Evolutionary conservation across 495 filamentous ascomycete species (phyloP).

Genomic region (Podospora didyma): DNA sequence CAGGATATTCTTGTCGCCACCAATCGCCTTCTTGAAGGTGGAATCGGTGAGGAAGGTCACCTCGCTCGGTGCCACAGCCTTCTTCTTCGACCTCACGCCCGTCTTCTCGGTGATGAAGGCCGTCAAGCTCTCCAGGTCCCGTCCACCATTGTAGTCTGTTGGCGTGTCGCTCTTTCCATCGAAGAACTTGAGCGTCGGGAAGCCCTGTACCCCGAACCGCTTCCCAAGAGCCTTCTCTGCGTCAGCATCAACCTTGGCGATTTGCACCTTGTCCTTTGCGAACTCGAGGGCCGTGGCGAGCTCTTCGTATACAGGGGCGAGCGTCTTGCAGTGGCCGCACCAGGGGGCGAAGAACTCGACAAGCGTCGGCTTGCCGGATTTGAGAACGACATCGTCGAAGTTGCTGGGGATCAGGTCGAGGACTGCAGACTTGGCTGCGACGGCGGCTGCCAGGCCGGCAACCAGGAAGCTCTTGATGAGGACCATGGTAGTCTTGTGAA

Average conservation of each 20-base stretch:
- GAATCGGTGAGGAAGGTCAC: conserved; percentile 77
- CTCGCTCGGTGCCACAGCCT: conserved; percentile 60
- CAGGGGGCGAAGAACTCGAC: conserved; percentile 99
- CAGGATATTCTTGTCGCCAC: conserved; percentile 82
- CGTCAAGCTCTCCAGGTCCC: conserved; percentile 82
- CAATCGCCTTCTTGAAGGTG: conserved; percentile 72
- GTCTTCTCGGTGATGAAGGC: conserved; percentile 86
- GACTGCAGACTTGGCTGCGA: conserved; percentile 60
- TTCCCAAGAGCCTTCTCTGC: conserved; percentile 77
- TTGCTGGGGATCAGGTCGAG: conserved; percentile 83
- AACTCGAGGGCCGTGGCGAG: conserved; percentile 70
- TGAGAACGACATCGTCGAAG: conserved; percentile 83
- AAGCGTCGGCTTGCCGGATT: conserved; percentile 90
- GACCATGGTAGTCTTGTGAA: conserved; percentile 34
- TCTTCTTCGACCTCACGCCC: conserved; percentile 70
- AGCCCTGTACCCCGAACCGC: conserved; percentile 85
- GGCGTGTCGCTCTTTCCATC: conserved; percentile 92
- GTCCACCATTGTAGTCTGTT: conserved; percentile 76
- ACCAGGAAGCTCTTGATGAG: conserved; percentile 52
- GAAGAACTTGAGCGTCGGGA: conserved; percentile 97
- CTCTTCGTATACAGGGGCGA: conserved; percentile 93
- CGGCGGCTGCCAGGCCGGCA: conserved; percentile 41
- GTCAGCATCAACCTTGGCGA: conserved; percentile 96
- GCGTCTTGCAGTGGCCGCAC: conserved; percentile 97
- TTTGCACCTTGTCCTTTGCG: conserved; percentile 75